Evolutionary conservation across 768 basidiomycete genomes (phyloP).

Genomic region (Leucocoprinus birnbaumii): DNA sequence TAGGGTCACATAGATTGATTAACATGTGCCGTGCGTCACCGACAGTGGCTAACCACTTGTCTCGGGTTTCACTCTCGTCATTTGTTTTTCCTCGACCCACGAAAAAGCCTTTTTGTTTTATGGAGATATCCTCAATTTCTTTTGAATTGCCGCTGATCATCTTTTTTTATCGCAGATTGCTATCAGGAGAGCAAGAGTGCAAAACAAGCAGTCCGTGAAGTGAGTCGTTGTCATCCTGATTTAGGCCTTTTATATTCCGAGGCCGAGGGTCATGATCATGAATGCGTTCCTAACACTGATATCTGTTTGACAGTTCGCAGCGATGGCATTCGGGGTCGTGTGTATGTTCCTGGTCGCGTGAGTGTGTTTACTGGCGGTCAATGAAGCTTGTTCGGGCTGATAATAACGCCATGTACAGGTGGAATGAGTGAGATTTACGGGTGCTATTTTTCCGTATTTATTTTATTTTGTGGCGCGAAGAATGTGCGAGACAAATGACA

Average conservation of each 20-base stretch:
- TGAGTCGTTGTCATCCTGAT: constrained; percentile 26
- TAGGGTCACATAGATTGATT: too few species aligned
- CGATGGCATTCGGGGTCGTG: constrained; percentile 86
- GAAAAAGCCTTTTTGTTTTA: too few species aligned
- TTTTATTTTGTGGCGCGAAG: too few species aligned
- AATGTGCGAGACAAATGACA: background rate
- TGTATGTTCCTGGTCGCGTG: constrained; percentile 94
- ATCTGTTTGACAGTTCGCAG: constrained; percentile 65
- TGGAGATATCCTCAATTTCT: too few species aligned
- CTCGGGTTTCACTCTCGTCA: too few species aligned
- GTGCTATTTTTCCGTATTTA: background rate
- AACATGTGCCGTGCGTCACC: too few species aligned
- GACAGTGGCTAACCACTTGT: too few species aligned
- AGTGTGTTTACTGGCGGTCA: constrained; percentile 32
- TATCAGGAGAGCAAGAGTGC: constrained; percentile 87
- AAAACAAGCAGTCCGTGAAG: constrained; percentile 89
- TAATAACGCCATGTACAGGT: constrained; percentile 2
- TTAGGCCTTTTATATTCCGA: constrained; percentile 3
- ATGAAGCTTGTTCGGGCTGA: background rate
- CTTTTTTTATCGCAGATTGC: constrained; percentile 44
- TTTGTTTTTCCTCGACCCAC: too few species aligned
- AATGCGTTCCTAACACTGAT: constrained; percentile 2
- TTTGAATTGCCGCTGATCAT: constrained; percentile 5
- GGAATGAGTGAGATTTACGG: constrained; percentile 13
- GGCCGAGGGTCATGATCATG: constrained; percentile 1